Conservation (phyloP, 2,329 filamentous ascomycete genomes). For the Botryosphaeria dothidea region DNA sequence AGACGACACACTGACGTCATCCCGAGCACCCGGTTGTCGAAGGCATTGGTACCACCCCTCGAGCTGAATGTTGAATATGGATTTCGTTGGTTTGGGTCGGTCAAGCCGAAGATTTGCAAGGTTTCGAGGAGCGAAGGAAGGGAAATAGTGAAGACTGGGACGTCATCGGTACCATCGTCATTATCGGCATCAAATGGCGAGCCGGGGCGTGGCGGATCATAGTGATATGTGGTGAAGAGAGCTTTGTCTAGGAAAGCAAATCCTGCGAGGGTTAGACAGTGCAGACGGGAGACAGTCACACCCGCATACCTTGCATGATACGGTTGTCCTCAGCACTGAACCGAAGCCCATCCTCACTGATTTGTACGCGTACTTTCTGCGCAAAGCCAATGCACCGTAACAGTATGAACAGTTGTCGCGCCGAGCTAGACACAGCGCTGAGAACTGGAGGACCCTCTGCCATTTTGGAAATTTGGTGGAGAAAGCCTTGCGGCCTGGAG, state of each 20-base stretch:
- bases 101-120: conserved; percentile 86
- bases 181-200: conserved; percentile 32
- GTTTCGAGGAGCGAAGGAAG: conserved; percentile 87
- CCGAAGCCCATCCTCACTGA: conserved; percentile 80
- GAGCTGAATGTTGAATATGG: conserved; percentile 36
- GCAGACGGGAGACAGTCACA: not conserved
- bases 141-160: conserved; percentile 81
- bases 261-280: conserved; percentile 43
- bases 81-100: conserved; percentile 31
- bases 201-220: conserved; percentile 51
- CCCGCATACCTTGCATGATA: conserved; percentile 76
- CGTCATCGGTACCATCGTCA: conserved; percentile 42
- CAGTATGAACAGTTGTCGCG: conserved; percentile 69
- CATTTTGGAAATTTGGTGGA: not conserved
- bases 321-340: conserved; percentile 87
- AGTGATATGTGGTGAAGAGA: conserved; percentile 83
- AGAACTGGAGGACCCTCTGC: conserved; percentile 58
- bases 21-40: conserved; percentile 79
- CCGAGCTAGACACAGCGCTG: conserved; percentile 74
- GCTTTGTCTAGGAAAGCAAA: conserved; percentile 83
- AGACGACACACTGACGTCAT: conserved; percentile 85
- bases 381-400: conserved; percentile 64
- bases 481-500: not conserved
- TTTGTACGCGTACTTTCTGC: conserved; percentile 66
- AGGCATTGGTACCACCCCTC: conserved; percentile 62